Conservation (phyloP, 345 rosid genomes). For the Eucalyptus coolabah region DNA sequence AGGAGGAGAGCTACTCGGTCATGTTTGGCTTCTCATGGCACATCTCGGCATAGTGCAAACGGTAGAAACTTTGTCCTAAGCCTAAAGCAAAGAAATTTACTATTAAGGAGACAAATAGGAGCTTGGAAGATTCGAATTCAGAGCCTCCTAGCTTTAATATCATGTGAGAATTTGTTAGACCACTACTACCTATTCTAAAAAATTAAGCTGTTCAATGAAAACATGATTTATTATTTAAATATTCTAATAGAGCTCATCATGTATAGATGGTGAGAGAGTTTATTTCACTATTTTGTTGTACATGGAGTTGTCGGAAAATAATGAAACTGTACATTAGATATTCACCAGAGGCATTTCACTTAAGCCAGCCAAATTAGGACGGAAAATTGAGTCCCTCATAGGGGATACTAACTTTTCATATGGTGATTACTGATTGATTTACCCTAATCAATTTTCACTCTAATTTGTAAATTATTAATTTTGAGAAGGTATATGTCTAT, state of each 20-base stretch:
- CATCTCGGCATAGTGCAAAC: conserved; percentile 24
- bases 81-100: too few species aligned
- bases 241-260: not conserved
- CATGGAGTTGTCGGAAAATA: not conserved
- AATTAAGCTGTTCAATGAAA: too few species aligned
- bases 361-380: not conserved
- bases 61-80: too few species aligned
- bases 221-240: too few species aligned
- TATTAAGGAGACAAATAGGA: too few species aligned
- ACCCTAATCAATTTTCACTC: not conserved
- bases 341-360: not conserved
- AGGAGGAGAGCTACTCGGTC: conserved; percentile 44
- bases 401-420: too few species aligned
- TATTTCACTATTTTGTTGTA: not conserved
- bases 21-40: conserved; percentile 42
- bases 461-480: not conserved
- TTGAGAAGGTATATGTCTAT: not conserved
- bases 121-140: too few species aligned
- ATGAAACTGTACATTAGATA: not conserved
- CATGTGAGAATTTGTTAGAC: too few species aligned
- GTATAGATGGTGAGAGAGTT: not conserved
- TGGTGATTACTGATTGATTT: not conserved
- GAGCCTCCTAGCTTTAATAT: too few species aligned
- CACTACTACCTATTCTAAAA: rapidly evolving
- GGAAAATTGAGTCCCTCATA: not conserved